These are phyloP conservation scores for Penicillium vulpinum DNA, from an alignment of 2,329 filamentous ascomycete genomes.

Conservation along the genomic window DNA sequence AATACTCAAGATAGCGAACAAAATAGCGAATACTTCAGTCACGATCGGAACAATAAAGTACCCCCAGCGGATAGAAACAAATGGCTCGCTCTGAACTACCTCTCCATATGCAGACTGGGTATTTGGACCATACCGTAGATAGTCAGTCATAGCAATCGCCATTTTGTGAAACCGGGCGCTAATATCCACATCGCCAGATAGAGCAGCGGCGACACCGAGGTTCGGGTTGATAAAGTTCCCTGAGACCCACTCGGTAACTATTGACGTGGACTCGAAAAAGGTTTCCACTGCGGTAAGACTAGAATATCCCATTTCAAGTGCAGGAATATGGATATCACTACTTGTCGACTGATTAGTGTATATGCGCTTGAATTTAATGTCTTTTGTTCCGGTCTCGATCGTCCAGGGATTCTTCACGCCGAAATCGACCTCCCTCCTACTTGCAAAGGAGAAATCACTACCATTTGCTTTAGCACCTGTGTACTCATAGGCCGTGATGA, in stretches of 20 bases:
- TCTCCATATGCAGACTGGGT: conserved; percentile 8
- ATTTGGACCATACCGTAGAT: conserved; percentile 15
- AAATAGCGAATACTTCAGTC: conserved; percentile 8
- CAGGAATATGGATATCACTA: conserved; percentile 5
- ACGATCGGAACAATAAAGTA: conserved; percentile 17
- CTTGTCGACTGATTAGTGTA: conserved; percentile 6
- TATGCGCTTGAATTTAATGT: neutral
- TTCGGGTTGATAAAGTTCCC: conserved; percentile 8
- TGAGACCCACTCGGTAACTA: conserved; percentile 7
- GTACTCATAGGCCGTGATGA: conserved; percentile 14
- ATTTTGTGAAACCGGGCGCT: conserved; percentile 13
- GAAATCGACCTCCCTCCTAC: conserved; percentile 13
- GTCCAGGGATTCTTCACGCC: conserved; percentile 11
- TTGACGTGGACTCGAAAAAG: conserved; percentile 13
- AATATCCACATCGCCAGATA: conserved; percentile 8
- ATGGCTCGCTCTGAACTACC: conserved; percentile 7
- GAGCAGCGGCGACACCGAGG: conserved; percentile 11
- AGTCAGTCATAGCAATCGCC: conserved; percentile 15
- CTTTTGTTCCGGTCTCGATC: neutral
- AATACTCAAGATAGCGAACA: conserved; percentile 17
- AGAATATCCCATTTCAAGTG: conserved; percentile 5
- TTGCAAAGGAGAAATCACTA: conserved; percentile 10
- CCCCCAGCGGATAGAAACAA: conserved; percentile 17
- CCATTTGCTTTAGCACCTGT: conserved; percentile 11
- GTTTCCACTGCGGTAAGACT: conserved; percentile 1